Evolutionary conservation across 768 basidiomycete genomes (phyloP), one percentile per base, ranked within the genome.

Genomic region (Kwoniella pini): DNA sequence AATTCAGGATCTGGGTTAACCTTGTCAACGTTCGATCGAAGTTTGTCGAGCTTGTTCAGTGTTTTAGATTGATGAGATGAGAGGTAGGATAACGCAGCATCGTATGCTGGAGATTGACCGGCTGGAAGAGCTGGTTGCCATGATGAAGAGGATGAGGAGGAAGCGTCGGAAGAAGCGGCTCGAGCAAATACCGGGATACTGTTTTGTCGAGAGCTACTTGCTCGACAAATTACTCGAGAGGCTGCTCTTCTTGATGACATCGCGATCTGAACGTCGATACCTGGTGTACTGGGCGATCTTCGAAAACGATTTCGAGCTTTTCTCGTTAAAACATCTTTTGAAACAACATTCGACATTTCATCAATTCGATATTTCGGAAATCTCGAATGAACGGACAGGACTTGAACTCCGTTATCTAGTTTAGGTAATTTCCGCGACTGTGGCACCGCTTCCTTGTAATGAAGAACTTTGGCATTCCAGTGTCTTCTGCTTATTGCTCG

Each of bases 11-110:
- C 81, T 65, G 86, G 66, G 44, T 79, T 79, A 12, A 54, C 63
- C 51, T 53, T 13, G 15, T 76, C 65, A 6, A 54, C 10, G n/a
- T 40, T 39, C 26, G 65, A 17, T 54, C 78, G 63, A 40, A 88
- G 75, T 19, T 70, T 74, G 11, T 76, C 67, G 0, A 84, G 79
- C 70, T 86, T 82, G 1, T 67, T 68, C 57, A 82, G 82, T 30
- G 89, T 74, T 1, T 64, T 68, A 9, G 78, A 71, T 39, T 87
- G 84, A 80, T 96, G 90, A 15, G 77, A 71, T 28, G 82, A 80
- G 57, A 98, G 84, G 66, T 87, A 81, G 60, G 84, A 81, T 43
- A 97, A 79, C 0, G 94, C 92, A 55, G 88, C 84, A 79, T 98
- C 95, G 70, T 91, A 96, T 82, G 75, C 79, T 1, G 78, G 66